Percentiles rank a stretch among this genome's conserved stretches.
phyloP scores from a whole-genome alignment of 306 rosid genomes.

The Rubus idaeus region DNA sequence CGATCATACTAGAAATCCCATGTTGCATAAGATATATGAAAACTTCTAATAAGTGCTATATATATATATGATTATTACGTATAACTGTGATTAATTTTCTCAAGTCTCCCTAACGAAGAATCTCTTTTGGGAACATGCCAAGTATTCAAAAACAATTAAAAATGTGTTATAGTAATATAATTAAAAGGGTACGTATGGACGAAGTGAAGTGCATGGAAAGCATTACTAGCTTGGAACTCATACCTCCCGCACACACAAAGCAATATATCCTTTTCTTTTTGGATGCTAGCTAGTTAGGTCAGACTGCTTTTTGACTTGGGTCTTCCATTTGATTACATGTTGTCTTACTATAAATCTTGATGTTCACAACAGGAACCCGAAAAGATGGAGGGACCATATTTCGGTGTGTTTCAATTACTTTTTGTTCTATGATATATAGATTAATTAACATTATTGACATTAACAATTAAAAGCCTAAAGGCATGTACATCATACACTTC shows the following conservation, averaged over 20 bases:
- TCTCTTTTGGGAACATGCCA: slow-evolving; percentile 8
- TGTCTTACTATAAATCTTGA: slow-evolving; percentile 37
- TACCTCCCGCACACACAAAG: slow-evolving; percentile 32
- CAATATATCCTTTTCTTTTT: slow-evolving; percentile 32
- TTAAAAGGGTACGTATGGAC: not conserved
- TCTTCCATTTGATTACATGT: slow-evolving; percentile 25
- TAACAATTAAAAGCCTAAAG: slow-evolving; percentile 7
- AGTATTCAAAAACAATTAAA: not conserved
- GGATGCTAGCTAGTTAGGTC: not conserved
- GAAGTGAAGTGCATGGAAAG: slow-evolving; percentile 25
- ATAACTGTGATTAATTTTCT: not conserved
- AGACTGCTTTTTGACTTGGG: slow-evolving; percentile 52
- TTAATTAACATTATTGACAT: not conserved
- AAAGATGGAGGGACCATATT: slow-evolving; percentile 46
- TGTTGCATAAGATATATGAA: not conserved
- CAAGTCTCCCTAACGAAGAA: not conserved
- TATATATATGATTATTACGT: too few species aligned
- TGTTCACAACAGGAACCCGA: slow-evolving; percentile 41
- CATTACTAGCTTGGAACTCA: slow-evolving; percentile 28
- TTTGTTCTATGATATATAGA: slow-evolving; percentile 1
- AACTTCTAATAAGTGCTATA: too few species aligned
- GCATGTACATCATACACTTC: not conserved
- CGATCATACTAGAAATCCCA: not conserved
- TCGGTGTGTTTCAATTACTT: slow-evolving; percentile 24
- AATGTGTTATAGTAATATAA: not conserved